Conservation (phyloP, 139 green algal species). For the Tetradesmus obliquus region DNA sequence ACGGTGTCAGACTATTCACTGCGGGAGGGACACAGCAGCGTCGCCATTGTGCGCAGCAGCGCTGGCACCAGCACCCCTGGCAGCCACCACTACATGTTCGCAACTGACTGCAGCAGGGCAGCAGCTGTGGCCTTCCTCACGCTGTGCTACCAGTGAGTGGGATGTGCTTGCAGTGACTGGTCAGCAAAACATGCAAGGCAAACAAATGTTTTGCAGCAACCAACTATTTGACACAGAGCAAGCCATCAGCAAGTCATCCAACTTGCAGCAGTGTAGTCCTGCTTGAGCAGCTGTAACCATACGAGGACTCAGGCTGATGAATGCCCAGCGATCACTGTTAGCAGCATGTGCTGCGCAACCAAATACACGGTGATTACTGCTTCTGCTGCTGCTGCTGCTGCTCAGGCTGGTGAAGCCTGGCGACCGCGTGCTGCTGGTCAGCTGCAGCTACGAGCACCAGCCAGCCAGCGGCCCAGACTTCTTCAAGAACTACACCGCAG, state of each 20-base stretch:
- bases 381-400: slow-evolving; percentile 10
- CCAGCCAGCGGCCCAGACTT: not conserved
- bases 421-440: slow-evolving; percentile 20
- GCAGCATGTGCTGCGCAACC: not conserved
- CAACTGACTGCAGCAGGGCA: slow-evolving; percentile 61
- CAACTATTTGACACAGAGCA: too few species aligned
- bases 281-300: not conserved
- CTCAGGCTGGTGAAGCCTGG: slow-evolving; percentile 3
- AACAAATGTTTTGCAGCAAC: too few species aligned
- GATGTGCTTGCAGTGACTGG: not conserved
- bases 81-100: slow-evolving; percentile 54
- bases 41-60: slow-evolving; percentile 60
- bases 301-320: too few species aligned
- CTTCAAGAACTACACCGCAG: slow-evolving; percentile 1
- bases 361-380: not conserved
- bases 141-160: slow-evolving; percentile 55
- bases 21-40: slow-evolving; percentile 49
- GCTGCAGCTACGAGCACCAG: slow-evolving; percentile 32
- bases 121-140: slow-evolving; percentile 60
- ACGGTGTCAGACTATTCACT: slow-evolving; percentile 65
- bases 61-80: slow-evolving; percentile 5
- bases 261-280: not conserved
- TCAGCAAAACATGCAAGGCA: not conserved
- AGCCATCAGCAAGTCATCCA: not conserved
- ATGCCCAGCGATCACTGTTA: too few species aligned